phyloP scores from a whole-genome alignment of 2,329 filamentous ascomycete genomes.

The Colletotrichum sp. region DNA sequence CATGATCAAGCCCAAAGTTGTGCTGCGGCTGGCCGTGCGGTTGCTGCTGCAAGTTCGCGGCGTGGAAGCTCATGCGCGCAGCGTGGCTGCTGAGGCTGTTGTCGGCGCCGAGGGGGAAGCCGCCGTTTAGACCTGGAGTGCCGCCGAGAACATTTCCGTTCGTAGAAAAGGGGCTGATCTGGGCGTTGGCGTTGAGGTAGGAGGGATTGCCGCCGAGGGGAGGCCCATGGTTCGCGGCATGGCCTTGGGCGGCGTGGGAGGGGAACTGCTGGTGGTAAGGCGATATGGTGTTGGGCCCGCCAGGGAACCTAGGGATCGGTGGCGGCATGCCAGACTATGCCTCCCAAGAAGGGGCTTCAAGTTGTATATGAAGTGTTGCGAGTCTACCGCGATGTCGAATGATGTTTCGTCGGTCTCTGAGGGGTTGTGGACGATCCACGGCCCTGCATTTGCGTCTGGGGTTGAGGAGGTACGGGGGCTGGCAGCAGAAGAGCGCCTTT shows the following conservation, averaged over 20 bases:
- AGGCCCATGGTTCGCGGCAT: conserved; percentile 51
- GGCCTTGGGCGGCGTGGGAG: conserved; percentile 58
- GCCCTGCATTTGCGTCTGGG: conserved; percentile 20
- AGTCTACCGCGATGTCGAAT: background rate
- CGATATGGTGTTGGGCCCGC: conserved; percentile 47
- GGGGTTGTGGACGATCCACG: conserved; percentile 15
- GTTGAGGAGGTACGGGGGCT: background rate
- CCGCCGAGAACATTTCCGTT: conserved; percentile 63
- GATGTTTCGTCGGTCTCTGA: background rate
- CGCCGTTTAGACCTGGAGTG: conserved; percentile 61
- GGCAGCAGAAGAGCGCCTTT: conserved; percentile 13
- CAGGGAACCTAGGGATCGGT: conserved; percentile 50
- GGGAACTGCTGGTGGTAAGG: conserved; percentile 56
- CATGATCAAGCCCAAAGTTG: conserved; percentile 21
- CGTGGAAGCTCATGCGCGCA: conserved; percentile 87
- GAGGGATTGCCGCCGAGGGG: conserved; percentile 69
- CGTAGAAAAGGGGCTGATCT: conserved; percentile 70
- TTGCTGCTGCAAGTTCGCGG: conserved; percentile 62
- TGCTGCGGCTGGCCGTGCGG: conserved; percentile 52
- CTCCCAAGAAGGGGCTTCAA: background rate
- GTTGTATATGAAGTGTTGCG: background rate
- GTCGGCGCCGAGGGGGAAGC: conserved; percentile 62
- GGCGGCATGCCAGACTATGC: conserved; percentile 41
- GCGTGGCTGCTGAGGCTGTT: conserved; percentile 86
- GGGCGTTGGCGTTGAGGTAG: conserved; percentile 73